Conservation (phyloP, 2,329 filamentous ascomycete species). For the Dothideomycetes sp. region DNA sequence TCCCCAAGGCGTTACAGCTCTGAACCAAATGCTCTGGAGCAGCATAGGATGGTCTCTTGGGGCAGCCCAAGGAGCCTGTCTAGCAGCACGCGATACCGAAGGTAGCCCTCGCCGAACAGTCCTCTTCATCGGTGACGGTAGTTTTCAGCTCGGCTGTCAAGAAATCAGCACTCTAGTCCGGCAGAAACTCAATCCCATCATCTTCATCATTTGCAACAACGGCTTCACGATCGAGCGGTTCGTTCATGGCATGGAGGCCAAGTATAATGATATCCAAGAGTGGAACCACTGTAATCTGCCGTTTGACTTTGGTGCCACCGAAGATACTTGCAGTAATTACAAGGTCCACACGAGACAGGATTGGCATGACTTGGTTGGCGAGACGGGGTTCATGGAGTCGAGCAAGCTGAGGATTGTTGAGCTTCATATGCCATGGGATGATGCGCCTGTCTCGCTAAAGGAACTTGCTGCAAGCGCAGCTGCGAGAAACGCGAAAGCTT, state of each 20-base stretch:
- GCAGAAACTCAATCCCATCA: slow-evolving; percentile 61
- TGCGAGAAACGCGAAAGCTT: no score
- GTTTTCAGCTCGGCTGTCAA: slow-evolving; percentile 74
- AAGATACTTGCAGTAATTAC: slow-evolving; percentile 8
- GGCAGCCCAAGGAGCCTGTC: slow-evolving; percentile 55
- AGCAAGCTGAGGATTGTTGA: neutral
- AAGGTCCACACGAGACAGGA: slow-evolving; percentile 13
- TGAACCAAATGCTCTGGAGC: slow-evolving; percentile 68
- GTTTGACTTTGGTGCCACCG: slow-evolving; percentile 9
- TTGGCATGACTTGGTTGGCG: neutral
- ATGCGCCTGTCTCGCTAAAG: neutral
- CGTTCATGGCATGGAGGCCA: slow-evolving; percentile 55
- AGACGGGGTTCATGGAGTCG: neutral
- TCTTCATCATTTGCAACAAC: slow-evolving; percentile 80
- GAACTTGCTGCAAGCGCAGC: no score
- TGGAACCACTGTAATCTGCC: slow-evolving; percentile 11
- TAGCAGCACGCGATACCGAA: slow-evolving; percentile 50
- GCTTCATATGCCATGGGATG: neutral
- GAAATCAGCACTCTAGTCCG: slow-evolving; percentile 77
- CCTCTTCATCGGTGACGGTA: slow-evolving; percentile 81
- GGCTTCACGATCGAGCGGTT: slow-evolving; percentile 84
- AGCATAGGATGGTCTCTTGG: slow-evolving; percentile 56
- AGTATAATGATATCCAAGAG: slow-evolving; percentile 37
- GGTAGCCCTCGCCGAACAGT: no score
- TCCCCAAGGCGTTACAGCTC: slow-evolving; percentile 62